Conservation (phyloP, 176 grass and related monocot genomes). For the Saccharum officinarum region DNA sequence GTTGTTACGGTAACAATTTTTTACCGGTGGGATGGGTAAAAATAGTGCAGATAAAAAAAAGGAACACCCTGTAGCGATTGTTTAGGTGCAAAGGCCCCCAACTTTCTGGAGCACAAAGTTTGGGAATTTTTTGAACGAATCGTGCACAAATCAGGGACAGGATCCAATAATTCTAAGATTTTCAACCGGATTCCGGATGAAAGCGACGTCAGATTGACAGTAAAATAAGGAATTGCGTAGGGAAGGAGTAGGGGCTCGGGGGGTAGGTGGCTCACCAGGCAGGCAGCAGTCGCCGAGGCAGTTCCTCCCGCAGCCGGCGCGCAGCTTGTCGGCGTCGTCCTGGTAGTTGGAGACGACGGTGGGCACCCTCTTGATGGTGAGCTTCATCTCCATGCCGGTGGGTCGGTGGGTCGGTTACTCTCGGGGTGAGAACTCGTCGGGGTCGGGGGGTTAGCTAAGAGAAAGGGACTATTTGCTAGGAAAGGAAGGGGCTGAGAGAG, state of each 20-base stretch:
- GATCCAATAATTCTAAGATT: neutral
- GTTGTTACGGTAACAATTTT: neutral
- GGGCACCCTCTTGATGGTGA: conserved; percentile 95
- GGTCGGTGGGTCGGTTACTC: neutral
- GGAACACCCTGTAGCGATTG: neutral
- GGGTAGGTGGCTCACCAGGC: conserved; percentile 47
- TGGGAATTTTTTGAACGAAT: neutral
- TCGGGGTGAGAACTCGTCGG: neutral
- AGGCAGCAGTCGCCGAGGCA: conserved; percentile 97
- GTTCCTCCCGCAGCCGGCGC: conserved; percentile 66
- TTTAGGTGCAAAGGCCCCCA: conserved; percentile 1
- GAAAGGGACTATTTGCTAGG: neutral
- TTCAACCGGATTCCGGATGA: neutral
- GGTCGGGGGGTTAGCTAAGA: neutral
- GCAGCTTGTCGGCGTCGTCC: conserved; percentile 47
- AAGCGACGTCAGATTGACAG: conserved; percentile 6
- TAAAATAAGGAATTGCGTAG: neutral
- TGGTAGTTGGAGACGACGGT: conserved; percentile 96
- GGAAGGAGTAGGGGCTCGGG: no score
- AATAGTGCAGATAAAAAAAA: neutral
- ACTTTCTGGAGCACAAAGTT: conserved; percentile 4
- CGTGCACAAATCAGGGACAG: neutral
- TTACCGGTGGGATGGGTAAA: neutral
- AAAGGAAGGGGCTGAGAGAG: neutral
- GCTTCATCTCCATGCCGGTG: conserved; percentile 56